Evolutionary conservation across 345 rosid genomes (phyloP).

Genomic region (Bruguiera sexangula): DNA sequence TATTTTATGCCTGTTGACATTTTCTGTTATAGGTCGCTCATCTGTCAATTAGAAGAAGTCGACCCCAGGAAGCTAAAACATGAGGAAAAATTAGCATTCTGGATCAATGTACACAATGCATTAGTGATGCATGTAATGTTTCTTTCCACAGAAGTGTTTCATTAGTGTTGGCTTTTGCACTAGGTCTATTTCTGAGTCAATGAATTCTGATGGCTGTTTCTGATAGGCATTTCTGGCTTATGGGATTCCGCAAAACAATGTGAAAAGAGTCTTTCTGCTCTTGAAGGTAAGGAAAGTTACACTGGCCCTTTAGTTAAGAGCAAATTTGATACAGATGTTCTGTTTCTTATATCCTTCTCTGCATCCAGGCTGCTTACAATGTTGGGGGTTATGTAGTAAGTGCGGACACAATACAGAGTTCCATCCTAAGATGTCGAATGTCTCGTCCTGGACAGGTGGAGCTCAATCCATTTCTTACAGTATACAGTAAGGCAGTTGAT

Average conservation of each 20-base stretch:
- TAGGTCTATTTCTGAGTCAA: constrained; percentile 12
- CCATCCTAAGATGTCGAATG: constrained; percentile 82
- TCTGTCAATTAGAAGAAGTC: constrained; percentile 68
- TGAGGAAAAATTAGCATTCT: constrained; percentile 90
- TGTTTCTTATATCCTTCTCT: background rate
- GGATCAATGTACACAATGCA: constrained; percentile 95
- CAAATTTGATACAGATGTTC: background rate
- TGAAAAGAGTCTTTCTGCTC: constrained; percentile 74
- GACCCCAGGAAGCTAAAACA: constrained; percentile 72
- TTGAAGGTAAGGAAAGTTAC: constrained; percentile 52
- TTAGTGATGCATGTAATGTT: constrained; percentile 90
- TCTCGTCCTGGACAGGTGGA: constrained; percentile 94
- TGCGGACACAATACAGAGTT: constrained; percentile 72
- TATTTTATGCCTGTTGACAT: constrained; percentile 2
- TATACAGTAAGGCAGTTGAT: too few species aligned
- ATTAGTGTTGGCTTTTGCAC: background rate
- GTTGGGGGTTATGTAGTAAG: constrained; percentile 87
- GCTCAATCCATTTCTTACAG: background rate
- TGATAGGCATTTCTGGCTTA: constrained; percentile 79
- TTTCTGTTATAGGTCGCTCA: constrained; percentile 55
- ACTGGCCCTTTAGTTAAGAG: background rate
- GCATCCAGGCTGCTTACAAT: constrained; percentile 84
- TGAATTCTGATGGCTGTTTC: background rate
- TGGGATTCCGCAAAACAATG: constrained; percentile 86
- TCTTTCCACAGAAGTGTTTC: background rate